Evolutionary conservation across 1,284 basidiomycete species (phyloP), one percentile per base, ranked within the genome.

Genomic region (Cystobasidium slooffiae): DNA sequence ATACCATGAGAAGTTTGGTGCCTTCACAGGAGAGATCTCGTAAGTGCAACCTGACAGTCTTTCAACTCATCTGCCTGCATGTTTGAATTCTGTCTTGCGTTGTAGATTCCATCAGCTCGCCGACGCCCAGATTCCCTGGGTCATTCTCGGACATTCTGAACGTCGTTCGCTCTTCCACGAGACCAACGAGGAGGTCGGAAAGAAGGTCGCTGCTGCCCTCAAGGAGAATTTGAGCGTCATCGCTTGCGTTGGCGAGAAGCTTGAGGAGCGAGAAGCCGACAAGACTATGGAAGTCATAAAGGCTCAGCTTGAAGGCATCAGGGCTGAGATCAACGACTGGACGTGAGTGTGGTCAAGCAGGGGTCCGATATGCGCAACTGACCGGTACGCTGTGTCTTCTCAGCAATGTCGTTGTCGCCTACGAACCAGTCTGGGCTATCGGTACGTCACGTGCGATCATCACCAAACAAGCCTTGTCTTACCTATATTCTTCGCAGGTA

Each of bases 121-220:
- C 1, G 49, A 61, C 75, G 80, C 78, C 12, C 88, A 86, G 3
- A 88, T 98, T 78, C 91, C 92, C 75, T 98, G 92, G 84, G 94
- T 97, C 78, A 92, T 99, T 82, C 88, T 98, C 75, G 96, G 95
- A 88, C 96, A 99, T 87, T 97, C 94, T 61, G 97, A 99, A 84
- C 91, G 97, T 78, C 90, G 96, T 75, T 91, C 91, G 5, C 84
- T 97, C 78, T 99, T 99, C 86, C 86, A 89, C 82, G 97, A 99
- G 83, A 87, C 88, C 24, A 93, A 93, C 77, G 88, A 88, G 75
- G 80, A 91, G 70, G 90, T 98, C 75, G 95, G 93, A 18, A 85
- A 88, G 77, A 99, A 98, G 87, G 94, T 92, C 76, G 87, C 88
- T 78, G 83, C 84, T n/a, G 92, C 94, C 9, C 84, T 97, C 77